These are phyloP conservation scores for Extremus antarcticus DNA, from an alignment of 495 filamentous ascomycete species.

Conservation along the genomic window DNA sequence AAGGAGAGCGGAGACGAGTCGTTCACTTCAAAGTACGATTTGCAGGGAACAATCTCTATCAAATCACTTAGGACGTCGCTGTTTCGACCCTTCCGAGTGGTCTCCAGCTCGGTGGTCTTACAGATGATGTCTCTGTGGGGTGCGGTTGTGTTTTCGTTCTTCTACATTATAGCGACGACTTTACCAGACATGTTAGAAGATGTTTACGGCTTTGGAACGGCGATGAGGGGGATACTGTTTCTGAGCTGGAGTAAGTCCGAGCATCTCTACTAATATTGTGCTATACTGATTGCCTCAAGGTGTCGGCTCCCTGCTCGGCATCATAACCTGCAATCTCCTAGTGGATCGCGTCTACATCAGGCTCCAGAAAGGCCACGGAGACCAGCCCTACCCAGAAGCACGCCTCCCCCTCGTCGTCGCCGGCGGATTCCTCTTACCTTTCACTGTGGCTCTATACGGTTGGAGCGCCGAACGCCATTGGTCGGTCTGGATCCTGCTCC, in stretches of 20 bases:
- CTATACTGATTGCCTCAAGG: conserved; percentile 24
- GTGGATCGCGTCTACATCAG: conserved; percentile 43
- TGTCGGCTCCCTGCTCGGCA: conserved; percentile 38
- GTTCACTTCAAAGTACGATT: not conserved
- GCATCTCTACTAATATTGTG: not conserved
- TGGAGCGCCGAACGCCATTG: conserved; percentile 34
- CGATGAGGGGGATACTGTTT: conserved; percentile 36
- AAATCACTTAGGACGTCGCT: conserved; percentile 31
- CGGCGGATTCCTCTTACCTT: conserved; percentile 33
- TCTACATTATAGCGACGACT: conserved; percentile 44
- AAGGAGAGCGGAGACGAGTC: not conserved
- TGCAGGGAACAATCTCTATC: not conserved
- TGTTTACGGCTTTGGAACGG: conserved; percentile 38
- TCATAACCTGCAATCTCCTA: conserved; percentile 22
- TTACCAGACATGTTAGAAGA: conserved; percentile 40
- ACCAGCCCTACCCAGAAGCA: conserved; percentile 26
- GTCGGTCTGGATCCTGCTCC: conserved; percentile 33
- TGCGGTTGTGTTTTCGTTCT: conserved; percentile 40
- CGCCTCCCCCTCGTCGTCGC: conserved; percentile 41
- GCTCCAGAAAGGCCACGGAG: conserved; percentile 23
- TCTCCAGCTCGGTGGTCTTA: conserved; percentile 39
- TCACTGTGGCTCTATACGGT: conserved; percentile 38
- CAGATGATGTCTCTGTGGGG: conserved; percentile 41
- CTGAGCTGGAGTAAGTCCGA: not conserved
- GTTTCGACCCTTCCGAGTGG: conserved; percentile 36